Base-by-base conservation (phyloP, 495 filamentous ascomycete genomes). In the Pseudoneurospora amorphoporcata region DNA sequence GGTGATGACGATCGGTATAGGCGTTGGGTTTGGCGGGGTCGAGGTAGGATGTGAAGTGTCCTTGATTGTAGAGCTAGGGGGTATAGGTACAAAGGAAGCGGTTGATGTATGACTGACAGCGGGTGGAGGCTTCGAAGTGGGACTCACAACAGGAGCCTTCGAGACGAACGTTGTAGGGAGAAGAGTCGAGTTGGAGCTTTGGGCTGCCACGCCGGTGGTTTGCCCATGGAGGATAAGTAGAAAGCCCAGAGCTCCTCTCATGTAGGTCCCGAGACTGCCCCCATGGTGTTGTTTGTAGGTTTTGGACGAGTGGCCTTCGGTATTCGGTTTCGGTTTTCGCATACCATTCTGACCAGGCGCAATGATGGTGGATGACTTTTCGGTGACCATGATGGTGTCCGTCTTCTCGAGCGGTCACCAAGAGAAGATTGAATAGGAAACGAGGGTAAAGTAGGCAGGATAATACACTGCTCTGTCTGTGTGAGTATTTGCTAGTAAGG, bases 1-100 rank as follows among this genome's bases (percentile, higher is more conserved):
- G 70, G 86, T 88, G 72, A 95, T 78, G 8, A 81, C 79, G 45
- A 90, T 75, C 37, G 86, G 86, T 70, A 85, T 84, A 19, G 81
- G 71, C 16, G 81, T 82, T 3, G 39, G 43, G 45, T 68, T 43
- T 17, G 53, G 71, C 38, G 53, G 69, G 4, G 47, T 78, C 74
- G 65, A 37, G 68, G 37, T 53, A 6, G 53, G 53, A 65, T 37
- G 14, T 10, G 53, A 65, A 37, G 53, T 32, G 53, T 29, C 29
- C 29, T 17, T 65, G 10, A 17, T 8, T 3, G 14, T 8, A 65
- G 53, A 65, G 53, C 53, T 65, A 65, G 29, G 53, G 6, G 53
- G 53, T 35, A 35, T 17, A 65, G 53, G 53, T 17, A 35, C 29
- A 17, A 14, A 65, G 14, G 53, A 65, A 3, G 53, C 14, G 29